phyloP scores from a whole-genome alignment of 805 yeast genomes.

The Sungouiella thailandica region DNA sequence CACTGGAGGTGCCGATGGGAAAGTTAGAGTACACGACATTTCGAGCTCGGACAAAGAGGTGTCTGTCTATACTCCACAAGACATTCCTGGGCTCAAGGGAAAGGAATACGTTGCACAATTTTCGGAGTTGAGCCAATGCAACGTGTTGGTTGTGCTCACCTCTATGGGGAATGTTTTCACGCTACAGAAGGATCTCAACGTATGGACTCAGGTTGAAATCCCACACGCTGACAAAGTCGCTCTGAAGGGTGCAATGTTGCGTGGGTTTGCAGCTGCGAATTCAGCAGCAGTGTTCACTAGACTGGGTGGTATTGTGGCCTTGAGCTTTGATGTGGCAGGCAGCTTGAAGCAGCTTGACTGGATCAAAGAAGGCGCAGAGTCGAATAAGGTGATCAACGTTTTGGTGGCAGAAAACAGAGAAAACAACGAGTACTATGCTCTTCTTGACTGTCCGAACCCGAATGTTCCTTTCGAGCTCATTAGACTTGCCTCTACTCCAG shows the following conservation, averaged over 20 bases:
- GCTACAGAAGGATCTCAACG: conserved; percentile 4
- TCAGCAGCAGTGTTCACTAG: conserved; percentile 21
- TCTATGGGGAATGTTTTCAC: conserved; percentile 52
- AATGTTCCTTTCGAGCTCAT: conserved; percentile 45
- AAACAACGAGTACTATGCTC: conserved; percentile 24
- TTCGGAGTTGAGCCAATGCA: conserved; percentile 38
- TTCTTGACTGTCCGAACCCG: conserved; percentile 68
- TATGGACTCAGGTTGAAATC: conserved; percentile 6
- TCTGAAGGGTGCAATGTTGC: conserved; percentile 24
- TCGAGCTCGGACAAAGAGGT: conserved; percentile 5
- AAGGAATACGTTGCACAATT: conserved; percentile 62
- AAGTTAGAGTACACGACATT: conserved; percentile 56
- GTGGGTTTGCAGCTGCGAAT: conserved; percentile 33
- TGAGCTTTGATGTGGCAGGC: conserved; percentile 28
- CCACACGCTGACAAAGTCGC: too few relatives aligned
- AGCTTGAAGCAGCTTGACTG: conserved; percentile 24
- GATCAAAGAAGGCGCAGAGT: conserved; percentile 19
- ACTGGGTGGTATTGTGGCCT: conserved; percentile 39
- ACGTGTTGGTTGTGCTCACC: conserved; percentile 48
- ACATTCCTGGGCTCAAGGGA: conserved; percentile 25
- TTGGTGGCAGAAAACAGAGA: conserved; percentile 24
- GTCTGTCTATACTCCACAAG: conserved; percentile 22
- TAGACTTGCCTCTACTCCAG: conserved; percentile 21
- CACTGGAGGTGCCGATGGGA: conserved; percentile 94
- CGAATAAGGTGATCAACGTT: conserved; percentile 48